phyloP scores from a whole-genome alignment of 768 basidiomycete genomes.

The Phylloporus sp. region DNA sequence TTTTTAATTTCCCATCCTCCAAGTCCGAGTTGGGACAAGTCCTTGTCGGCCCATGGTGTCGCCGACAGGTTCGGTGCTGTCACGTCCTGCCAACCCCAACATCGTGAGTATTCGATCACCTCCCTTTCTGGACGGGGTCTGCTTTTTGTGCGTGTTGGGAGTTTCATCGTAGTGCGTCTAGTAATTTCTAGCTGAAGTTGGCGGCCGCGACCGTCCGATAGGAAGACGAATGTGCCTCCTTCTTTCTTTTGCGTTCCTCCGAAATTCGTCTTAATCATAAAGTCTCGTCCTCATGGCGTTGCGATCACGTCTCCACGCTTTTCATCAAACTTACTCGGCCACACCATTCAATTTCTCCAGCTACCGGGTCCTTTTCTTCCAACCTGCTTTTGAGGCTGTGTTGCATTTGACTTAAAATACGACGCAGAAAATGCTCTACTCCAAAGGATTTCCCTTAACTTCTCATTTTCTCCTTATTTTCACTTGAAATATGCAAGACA shows the following conservation, averaged over 20 bases:
- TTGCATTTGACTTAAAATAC: slow-evolving; percentile 6
- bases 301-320: background rate
- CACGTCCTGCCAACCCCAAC: slow-evolving; percentile 1
- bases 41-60: background rate
- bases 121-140: background rate
- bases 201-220: background rate
- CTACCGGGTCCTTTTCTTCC: background rate
- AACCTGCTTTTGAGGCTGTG: slow-evolving; percentile 11
- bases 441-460: background rate
- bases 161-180: background rate
- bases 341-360: background rate
- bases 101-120: background rate
- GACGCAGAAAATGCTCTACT: background rate
- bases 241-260: background rate
- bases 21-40: background rate
- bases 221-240: background rate
- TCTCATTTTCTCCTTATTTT: background rate
- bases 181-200: background rate
- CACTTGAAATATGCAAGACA: slow-evolving; percentile 9
- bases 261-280: background rate
- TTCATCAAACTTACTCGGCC: background rate
- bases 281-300: background rate
- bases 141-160: background rate
- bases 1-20: background rate
- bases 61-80: slow-evolving; percentile 9